These are phyloP conservation scores for Garcia nutans DNA, from an alignment of 345 rosid species.

Conservation along the genomic window DNA sequence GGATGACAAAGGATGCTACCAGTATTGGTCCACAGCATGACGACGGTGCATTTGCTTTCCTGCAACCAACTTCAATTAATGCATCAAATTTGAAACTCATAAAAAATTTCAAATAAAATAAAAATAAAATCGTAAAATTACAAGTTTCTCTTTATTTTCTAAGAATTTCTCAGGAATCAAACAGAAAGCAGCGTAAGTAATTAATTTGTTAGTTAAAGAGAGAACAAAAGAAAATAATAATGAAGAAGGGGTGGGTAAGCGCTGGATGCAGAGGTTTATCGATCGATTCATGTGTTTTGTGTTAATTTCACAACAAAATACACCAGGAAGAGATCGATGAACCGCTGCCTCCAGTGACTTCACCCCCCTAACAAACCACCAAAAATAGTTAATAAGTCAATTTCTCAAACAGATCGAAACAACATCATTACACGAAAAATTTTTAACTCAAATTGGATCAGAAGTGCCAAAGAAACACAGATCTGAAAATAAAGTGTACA, in stretches of 20 bases:
- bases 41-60: not conserved
- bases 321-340: conserved; percentile 95
- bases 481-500: not conserved
- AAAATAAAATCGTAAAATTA: not conserved
- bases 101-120: not conserved
- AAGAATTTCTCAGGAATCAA: not conserved
- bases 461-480: not conserved
- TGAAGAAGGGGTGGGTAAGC: conserved; percentile 29
- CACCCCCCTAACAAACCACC: conserved; percentile 18
- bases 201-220: not conserved
- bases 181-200: not conserved
- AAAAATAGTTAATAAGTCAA: not conserved
- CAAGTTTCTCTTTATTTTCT: not conserved
- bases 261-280: conserved; percentile 99
- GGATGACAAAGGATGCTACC: not conserved
- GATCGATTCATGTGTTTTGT: conserved; percentile 70
- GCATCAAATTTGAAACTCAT: too few species aligned
- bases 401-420: not conserved
- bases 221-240: not conserved
- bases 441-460: not conserved
- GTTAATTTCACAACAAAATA: conserved; percentile 31
- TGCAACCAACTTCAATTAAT: not conserved
- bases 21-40: not conserved
- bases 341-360: conserved; percentile 99
- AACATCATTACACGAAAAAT: not conserved